Evolutionary conservation across 441 rosid genomes (phyloP), one percentile per base, ranked within the genome.

Genomic region (Croton laevigatus): DNA sequence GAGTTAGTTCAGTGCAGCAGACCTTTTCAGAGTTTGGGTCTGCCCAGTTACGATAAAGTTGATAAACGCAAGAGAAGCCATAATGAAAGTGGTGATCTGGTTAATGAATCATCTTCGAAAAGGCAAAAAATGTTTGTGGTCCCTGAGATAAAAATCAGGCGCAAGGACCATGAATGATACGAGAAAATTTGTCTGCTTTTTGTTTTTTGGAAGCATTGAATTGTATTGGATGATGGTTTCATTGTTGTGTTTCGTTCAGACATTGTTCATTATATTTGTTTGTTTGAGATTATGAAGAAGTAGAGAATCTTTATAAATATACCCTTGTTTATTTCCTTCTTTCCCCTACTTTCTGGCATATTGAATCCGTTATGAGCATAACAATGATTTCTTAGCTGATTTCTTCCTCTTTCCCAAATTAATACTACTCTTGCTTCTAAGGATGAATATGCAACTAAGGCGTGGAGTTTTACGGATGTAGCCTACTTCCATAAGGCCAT

Each of bases 1-100:
- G 61, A 58, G 37, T 27, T 58, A 58, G 19, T 58, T 27, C 17
- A 13, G 16, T 58, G 61, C 34, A 58, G 61, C 61, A 58, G 37
- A 27, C 61, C 40, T 27, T 58, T 27, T 32, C 17, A 27, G 61
- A 58, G 32, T 58, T 32, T 58, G 38, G 61, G 40, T 5, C 38
- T 27, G 17, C 61, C 36, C 3, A 27, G 16, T 58, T 12, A 58
- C 12, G 38, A 13, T 27, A 27, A 32, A 1, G 38, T 58, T 58
- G 61, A 27, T 10, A 32, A 58, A 32, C 32, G 17, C 13, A 27
- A 58, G 61, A 58, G 61, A 27, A 58, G 27, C 12, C 40, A 14
- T 27, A 32, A 58, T 27, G 61, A 27, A 32, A 58, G 19, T 58
- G 61, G 61, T 16, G 14, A 32, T 16, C 38, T 0, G 8, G 13